Conservation (phyloP, 2,329 filamentous ascomycete genomes). For the Phaeosphaeriaceae sp. region DNA sequence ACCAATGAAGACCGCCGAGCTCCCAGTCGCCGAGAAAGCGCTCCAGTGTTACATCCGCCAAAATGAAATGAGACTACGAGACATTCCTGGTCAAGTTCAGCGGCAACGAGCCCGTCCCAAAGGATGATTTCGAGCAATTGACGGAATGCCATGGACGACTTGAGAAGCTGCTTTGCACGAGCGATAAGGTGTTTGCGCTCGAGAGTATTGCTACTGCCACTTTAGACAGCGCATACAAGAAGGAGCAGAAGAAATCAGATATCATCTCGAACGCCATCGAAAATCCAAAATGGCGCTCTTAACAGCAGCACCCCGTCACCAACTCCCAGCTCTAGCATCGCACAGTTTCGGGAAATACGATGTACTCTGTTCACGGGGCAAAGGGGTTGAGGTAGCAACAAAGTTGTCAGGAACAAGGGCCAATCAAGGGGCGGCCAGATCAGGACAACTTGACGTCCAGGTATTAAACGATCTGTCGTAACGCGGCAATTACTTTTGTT, state of each 20-base stretch:
- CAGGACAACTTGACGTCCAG: too few species aligned
- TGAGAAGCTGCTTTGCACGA: constrained; percentile 26
- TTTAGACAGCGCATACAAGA: constrained; percentile 17
- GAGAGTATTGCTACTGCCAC: constrained; percentile 1
- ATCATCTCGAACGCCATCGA: constrained; percentile 21
- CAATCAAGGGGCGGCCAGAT: too few species aligned
- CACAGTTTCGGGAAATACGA: too few species aligned
- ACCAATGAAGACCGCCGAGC: background rate
- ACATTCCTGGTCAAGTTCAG: constrained; percentile 27
- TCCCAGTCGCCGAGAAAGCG: constrained; percentile 2
- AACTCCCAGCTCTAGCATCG: constrained; percentile 30
- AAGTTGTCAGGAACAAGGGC: too few species aligned
- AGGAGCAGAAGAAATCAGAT: constrained; percentile 18
- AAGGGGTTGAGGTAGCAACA: too few species aligned
- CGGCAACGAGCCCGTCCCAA: constrained; percentile 12
- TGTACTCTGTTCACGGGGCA: too few species aligned
- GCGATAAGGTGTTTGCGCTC: constrained; percentile 20
- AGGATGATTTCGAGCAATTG: constrained; percentile 19
- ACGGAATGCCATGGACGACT: constrained; percentile 24
- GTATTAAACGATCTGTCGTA: too few species aligned
- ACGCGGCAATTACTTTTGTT: too few species aligned
- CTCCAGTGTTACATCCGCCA: background rate
- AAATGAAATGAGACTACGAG: constrained; percentile 13
- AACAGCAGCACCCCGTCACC: constrained; percentile 27
- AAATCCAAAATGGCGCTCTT: constrained; percentile 26